Conservation (phyloP, 2,329 filamentous ascomycete species). For the Botryotinia narcissicola region DNA sequence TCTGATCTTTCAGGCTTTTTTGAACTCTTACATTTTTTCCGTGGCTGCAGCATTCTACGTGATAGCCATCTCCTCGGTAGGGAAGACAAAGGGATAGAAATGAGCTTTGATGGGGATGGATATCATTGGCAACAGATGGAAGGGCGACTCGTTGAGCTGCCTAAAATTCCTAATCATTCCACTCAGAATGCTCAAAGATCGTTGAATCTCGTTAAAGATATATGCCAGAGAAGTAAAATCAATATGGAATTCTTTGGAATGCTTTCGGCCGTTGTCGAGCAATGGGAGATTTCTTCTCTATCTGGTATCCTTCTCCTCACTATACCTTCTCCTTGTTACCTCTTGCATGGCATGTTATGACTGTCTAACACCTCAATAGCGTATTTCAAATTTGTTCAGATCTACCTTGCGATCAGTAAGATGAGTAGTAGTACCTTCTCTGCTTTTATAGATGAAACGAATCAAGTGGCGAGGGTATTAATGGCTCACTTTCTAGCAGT, state of each 20-base stretch:
- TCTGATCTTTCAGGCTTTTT: neutral
- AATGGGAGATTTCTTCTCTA: neutral
- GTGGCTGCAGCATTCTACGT: conserved; percentile 3
- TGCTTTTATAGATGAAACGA: neutral
- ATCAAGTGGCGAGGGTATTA: neutral
- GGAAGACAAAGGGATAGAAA: neutral
- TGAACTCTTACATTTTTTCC: conserved; percentile 4
- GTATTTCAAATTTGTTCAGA: neutral
- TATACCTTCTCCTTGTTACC: neutral
- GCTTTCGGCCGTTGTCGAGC: neutral
- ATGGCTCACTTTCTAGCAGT: neutral
- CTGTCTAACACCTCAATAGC: neutral
- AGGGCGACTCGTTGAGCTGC: neutral
- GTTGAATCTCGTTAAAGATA: neutral
- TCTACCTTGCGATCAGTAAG: neutral
- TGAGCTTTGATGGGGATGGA: neutral
- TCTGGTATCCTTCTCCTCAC: neutral
- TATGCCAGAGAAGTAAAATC: neutral
- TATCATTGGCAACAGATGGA: conserved; percentile 1
- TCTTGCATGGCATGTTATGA: neutral
- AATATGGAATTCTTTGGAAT: neutral
- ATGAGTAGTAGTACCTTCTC: neutral
- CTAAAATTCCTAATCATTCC: neutral
- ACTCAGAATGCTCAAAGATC: neutral
- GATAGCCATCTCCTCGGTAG: neutral